phyloP scores from a whole-genome alignment of 139 green algal species.

The Haematococcus lacustris region DNA sequence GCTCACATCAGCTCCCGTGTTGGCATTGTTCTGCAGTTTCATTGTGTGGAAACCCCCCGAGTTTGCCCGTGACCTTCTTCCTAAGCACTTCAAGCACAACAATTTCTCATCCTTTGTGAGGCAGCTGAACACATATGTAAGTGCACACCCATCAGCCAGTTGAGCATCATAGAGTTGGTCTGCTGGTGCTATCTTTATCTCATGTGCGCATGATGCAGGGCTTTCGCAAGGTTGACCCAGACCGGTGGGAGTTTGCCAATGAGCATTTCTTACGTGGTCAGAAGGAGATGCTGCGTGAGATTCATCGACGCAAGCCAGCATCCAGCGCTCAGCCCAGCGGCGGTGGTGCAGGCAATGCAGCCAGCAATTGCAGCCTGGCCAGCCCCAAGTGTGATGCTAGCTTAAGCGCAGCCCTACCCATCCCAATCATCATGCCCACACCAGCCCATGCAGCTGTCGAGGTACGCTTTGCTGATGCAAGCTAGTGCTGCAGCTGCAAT shows the following conservation, averaged over 20 bases:
- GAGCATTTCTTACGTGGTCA: conserved; percentile 75
- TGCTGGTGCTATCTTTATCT: too few species aligned
- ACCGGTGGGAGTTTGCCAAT: conserved; percentile 97
- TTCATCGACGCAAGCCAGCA: conserved; percentile 71
- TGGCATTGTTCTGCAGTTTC: conserved; percentile 39
- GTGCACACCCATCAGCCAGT: too few species aligned
- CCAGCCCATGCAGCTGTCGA: conserved; percentile 18
- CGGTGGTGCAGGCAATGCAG: too few species aligned
- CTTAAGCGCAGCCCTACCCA: too few species aligned
- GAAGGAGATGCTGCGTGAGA: conserved; percentile 69
- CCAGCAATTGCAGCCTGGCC: too few species aligned
- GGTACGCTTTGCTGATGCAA: too few species aligned
- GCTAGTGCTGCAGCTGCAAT: too few species aligned
- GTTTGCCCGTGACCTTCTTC: conserved; percentile 85
- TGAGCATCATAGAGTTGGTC: too few species aligned
- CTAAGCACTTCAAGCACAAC: conserved; percentile 88
- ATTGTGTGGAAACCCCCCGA: conserved; percentile 87
- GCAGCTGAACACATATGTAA: conserved; percentile 95
- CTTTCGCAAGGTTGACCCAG: conserved; percentile 93
- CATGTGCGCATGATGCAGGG: too few species aligned
- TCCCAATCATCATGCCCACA: background rate
- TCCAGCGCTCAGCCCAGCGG: too few species aligned
- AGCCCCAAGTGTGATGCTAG: too few species aligned
- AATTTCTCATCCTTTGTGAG: conserved; percentile 94
- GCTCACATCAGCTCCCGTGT: background rate